Evolutionary conservation across 164 flowering plant species (phyloP).

Genomic region (Dillenia turbinata): DNA sequence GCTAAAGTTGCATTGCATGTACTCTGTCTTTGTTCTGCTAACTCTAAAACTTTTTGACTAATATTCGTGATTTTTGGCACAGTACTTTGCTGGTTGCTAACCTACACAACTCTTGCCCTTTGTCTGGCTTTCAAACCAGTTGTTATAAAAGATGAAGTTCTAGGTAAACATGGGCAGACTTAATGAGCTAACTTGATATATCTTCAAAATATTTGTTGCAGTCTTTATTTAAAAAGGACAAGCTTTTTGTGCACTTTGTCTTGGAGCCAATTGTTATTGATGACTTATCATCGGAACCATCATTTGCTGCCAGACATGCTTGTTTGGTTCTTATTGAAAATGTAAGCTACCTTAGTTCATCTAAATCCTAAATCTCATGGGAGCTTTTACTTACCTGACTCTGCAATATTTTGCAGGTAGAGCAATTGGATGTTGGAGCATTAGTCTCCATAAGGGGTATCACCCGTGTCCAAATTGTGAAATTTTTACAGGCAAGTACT

Average conservation of each 20-base stretch:
- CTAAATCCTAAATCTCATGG: neutral
- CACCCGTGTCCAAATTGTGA: slow-evolving; percentile 51
- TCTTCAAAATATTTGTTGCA: slow-evolving; percentile 26
- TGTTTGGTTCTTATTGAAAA: slow-evolving; percentile 57
- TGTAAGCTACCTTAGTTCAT: slow-evolving; percentile 28
- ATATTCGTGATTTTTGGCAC: no score
- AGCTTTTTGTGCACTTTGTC: slow-evolving; percentile 67
- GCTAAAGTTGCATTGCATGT: no score
- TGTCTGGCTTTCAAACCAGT: no score
- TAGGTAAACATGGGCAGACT: no score
- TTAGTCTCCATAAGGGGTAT: slow-evolving; percentile 61
- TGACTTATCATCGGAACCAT: slow-evolving; percentile 31
- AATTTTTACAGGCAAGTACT: slow-evolving; percentile 36
- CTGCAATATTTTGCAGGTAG: slow-evolving; percentile 36
- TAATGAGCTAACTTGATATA: no score
- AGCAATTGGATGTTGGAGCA: slow-evolving; percentile 61
- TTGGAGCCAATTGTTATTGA: slow-evolving; percentile 42
- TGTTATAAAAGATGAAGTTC: no score
- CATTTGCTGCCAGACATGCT: slow-evolving; percentile 67
- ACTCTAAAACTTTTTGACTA: no score
- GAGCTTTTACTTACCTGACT: neutral
- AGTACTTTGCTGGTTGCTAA: no score
- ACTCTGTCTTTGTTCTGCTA: no score
- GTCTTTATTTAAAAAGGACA: slow-evolving; percentile 46
- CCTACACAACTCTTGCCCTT: no score